A percentile compares a stretch with the other conserved stretches of the same genome.
phyloP scores from a whole-genome alignment of 371 early-diverging fungal species.

The Amoeboaphelidium protococcarum region DNA sequence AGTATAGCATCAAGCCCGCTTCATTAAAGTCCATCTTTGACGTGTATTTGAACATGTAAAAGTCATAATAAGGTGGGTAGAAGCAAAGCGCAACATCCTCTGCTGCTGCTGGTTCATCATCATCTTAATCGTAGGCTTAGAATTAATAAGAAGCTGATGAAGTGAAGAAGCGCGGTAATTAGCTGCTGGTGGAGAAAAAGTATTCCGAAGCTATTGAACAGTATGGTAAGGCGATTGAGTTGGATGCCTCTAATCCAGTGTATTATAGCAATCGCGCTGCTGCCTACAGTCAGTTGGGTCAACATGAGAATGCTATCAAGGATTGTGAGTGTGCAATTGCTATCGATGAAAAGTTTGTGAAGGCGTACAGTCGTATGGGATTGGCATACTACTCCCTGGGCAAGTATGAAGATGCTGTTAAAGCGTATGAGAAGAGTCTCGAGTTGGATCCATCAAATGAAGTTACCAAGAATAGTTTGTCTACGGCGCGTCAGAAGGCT shows the following conservation, averaged over 20 bases:
- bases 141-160: too few relatives aligned
- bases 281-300: conserved; percentile 61
- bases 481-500: conserved; percentile 9
- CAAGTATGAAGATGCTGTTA: conserved; percentile 48
- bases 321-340: conserved; percentile 60
- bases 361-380: conserved; percentile 80
- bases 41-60: too few relatives aligned
- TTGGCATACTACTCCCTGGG: conserved; percentile 63
- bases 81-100: too few relatives aligned
- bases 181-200: too few relatives aligned
- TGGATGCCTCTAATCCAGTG: conserved; percentile 55
- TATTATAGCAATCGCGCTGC: conserved; percentile 91
- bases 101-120: too few relatives aligned
- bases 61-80: too few relatives aligned
- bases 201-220: conserved; percentile 56
- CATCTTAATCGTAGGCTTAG: too few relatives aligned
- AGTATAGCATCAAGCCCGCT: too few relatives aligned
- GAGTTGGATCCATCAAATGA: conserved; percentile 62
- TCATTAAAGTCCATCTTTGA: too few relatives aligned
- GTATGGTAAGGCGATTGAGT: conserved; percentile 67
- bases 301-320: conserved; percentile 56
- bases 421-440: conserved; percentile 74
- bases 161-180: too few relatives aligned
- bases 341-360: conserved; percentile 61
- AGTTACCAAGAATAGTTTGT: conserved; percentile 17